Conservation (phyloP, 306 rosid genomes). For the Cicer judaicum region DNA sequence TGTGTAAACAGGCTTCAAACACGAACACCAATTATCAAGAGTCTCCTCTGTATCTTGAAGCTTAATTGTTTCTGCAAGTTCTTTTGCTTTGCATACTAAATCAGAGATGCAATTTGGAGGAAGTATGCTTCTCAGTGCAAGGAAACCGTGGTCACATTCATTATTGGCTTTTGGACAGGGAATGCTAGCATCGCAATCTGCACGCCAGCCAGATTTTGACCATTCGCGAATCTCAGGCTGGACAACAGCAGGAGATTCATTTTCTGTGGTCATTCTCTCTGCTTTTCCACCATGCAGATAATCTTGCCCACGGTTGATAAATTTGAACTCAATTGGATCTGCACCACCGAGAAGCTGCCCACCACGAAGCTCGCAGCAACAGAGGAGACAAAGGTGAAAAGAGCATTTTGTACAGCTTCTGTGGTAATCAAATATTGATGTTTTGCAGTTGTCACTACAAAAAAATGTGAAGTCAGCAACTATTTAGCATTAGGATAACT, state of each 20-base stretch:
- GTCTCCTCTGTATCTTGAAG: conserved; percentile 41
- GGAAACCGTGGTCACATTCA: conserved; percentile 57
- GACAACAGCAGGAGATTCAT: not conserved
- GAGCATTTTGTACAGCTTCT: conserved; percentile 69
- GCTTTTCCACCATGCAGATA: conserved; percentile 63
- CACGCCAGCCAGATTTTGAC: conserved; percentile 61
- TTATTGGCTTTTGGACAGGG: conserved; percentile 59
- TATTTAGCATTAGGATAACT: conserved; percentile 10
- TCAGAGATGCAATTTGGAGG: conserved; percentile 48
- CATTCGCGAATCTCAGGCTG: conserved; percentile 26
- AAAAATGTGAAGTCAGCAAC: conserved; percentile 32
- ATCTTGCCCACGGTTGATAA: conserved; percentile 42
- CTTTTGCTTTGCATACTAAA: conserved; percentile 66
- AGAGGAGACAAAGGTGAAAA: conserved; percentile 77
- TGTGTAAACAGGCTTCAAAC: conserved; percentile 44
- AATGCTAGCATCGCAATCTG: conserved; percentile 65
- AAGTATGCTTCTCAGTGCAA: conserved; percentile 66
- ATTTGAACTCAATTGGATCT: conserved; percentile 50
- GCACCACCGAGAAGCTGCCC: conserved; percentile 63
- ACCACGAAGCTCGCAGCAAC: conserved; percentile 81
- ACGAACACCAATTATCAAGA: conserved; percentile 51
- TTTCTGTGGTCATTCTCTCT: not conserved
- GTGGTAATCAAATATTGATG: conserved; percentile 82
- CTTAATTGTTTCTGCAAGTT: conserved; percentile 47
- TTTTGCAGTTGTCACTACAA: conserved; percentile 79